Base-by-base conservation (phyloP, 1,284 basidiomycete genomes). In the Malassezia globosa region DNA sequence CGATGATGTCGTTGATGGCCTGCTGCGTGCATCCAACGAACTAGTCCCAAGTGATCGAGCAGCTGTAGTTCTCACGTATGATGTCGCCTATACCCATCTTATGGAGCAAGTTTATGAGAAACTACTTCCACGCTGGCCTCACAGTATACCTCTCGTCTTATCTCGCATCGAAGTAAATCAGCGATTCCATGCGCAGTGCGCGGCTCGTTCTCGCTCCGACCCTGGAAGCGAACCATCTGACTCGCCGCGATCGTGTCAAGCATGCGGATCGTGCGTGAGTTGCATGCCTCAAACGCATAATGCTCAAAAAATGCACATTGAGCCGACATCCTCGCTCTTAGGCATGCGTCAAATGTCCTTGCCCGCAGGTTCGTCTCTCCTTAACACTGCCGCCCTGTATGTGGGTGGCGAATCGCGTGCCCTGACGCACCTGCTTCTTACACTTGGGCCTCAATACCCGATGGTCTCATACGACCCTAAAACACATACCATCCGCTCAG, bases 321-420 rank as follows among this genome's bases (percentile, higher is more conserved):
- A 41, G 4, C 19, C 42, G 1, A 27, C 37, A 7, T 33, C 42
- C 4, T 44, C 48, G 16, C 31, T 44, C 5, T 23, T 50, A 3
- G 36, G 42, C n/a, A 40, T 40, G 2, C 41, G 48, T 6, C 41
- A 44, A 5, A 13, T 50, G 7, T 16, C 7, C 1, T 25, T 43
- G 35, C 48, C 48, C 1, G 13, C 16, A n/a, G 35, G 25, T 25
- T 24, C 55, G 5, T 63, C 66, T 7, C 54, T 68, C n/a, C 65
- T 57, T 16, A 69, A 72, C 31, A 60, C 64, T 47, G 38, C 47
- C 50, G 78, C 90, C 35, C 74, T 90, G 42, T 95, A 90, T 69
- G 76, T 96, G 29, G 92, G 92, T 1, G 77, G 78, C 16, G 87
- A 95, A 69, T 83, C 81, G 45, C 78, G 90, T 5, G 79, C 79